Conservation (phyloP, 2,329 filamentous ascomycete genomes). For the Sporothrix globosa region DNA sequence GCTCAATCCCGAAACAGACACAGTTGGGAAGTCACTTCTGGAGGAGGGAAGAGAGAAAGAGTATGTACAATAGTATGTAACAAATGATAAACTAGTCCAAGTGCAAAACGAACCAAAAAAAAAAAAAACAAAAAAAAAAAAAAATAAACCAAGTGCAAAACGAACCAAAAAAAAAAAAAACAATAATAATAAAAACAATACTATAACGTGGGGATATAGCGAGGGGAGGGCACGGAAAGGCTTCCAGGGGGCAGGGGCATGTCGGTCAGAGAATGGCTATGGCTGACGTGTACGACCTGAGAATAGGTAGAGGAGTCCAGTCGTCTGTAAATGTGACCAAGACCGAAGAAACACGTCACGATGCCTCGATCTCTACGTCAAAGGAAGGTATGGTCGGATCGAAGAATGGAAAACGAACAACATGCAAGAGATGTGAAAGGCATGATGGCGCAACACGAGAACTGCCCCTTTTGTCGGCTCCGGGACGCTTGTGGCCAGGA, state of each 20-base stretch:
- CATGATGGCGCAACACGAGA: slow-evolving; percentile 9
- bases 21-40: neutral
- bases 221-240: neutral
- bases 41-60: neutral
- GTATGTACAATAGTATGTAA: neutral
- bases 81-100: neutral
- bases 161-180: no score
- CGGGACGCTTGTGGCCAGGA: neutral
- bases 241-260: neutral
- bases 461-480: neutral
- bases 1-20: slow-evolving; percentile 4
- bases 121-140: neutral
- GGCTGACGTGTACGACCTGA: neutral
- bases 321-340: no score
- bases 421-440: neutral
- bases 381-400: neutral
- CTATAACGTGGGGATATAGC: slow-evolving; percentile 6
- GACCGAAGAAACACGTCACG: no score
- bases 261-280: slow-evolving; percentile 12
- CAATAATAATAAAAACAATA: neutral
- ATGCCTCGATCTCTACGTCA: neutral
- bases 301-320: neutral
- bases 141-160: neutral
- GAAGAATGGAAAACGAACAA: neutral
- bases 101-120: no score